Evolutionary conservation across 2,329 filamentous ascomycete genomes (phyloP).

Genomic region (Pyrenophora graminea): DNA sequence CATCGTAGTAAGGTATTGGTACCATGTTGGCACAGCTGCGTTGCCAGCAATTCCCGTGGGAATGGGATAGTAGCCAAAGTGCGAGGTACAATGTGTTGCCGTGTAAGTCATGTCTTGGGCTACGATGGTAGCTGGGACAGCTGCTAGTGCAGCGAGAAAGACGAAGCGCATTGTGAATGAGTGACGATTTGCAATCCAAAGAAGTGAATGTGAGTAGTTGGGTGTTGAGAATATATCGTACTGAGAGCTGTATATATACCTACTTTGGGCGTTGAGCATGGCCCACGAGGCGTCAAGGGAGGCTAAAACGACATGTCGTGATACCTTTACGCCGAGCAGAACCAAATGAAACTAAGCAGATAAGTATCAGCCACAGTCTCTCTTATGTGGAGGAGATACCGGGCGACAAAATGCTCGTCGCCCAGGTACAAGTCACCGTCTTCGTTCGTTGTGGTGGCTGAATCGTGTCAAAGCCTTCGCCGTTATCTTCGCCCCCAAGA

Average conservation of each 20-base stretch:
- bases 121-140: neutral
- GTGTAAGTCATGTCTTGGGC: constrained; percentile 9
- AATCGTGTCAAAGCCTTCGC: too few species aligned
- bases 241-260: constrained; percentile 6
- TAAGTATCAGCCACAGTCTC: too few species aligned
- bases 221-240: neutral
- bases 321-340: constrained; percentile 5
- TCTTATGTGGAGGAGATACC: too few species aligned
- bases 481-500: too few species aligned
- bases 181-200: neutral
- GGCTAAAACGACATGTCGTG: neutral
- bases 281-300: constrained; percentile 10
- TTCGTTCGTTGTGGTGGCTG: too few species aligned
- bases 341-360: neutral
- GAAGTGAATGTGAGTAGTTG: neutral
- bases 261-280: neutral
- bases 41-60: constrained; percentile 9
- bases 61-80: constrained; percentile 17
- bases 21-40: constrained; percentile 15
- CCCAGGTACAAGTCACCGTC: too few species aligned
- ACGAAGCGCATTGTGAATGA: neutral
- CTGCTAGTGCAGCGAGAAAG: neutral
- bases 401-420: too few species aligned
- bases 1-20: constrained; percentile 13
- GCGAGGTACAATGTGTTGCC: constrained; percentile 20